These are phyloP conservation scores for Talaromyces albobiverticillius DNA, from an alignment of 2,329 filamentous ascomycete genomes.

Conservation along the genomic window DNA sequence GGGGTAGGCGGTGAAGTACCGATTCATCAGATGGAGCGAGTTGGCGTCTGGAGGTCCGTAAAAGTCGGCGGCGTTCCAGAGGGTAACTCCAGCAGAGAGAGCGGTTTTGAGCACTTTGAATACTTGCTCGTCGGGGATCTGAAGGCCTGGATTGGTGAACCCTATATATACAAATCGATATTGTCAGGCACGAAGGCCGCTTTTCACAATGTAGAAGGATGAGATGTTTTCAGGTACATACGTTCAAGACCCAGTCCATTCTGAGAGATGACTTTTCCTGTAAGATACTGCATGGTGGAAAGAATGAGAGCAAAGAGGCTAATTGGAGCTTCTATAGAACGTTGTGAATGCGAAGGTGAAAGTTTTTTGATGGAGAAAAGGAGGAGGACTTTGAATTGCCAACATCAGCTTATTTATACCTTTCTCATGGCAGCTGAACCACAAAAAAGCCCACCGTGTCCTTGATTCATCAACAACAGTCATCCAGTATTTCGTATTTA, in stretches of 20 bases:
- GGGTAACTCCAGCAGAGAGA: conserved; percentile 32
- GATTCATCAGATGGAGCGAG: conserved; percentile 57
- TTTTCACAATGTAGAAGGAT: neutral
- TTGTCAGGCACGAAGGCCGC: conserved; percentile 3
- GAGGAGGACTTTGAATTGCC: neutral
- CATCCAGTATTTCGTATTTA: neutral
- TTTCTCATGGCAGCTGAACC: neutral
- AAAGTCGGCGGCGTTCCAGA: conserved; percentile 32
- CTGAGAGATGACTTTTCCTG: conserved; percentile 22
- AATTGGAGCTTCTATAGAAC: neutral
- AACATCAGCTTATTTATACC: neutral
- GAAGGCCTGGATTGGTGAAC: conserved; percentile 22
- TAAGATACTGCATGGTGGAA: conserved; percentile 13
- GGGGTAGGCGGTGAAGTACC: conserved; percentile 63
- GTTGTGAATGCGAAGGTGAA: neutral
- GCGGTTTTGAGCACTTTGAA: conserved; percentile 55
- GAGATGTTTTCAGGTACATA: conserved; percentile 5
- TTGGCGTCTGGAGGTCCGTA: conserved; percentile 61
- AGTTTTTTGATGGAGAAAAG: neutral
- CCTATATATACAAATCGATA: conserved; percentile 17
- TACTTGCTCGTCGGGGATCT: conserved; percentile 19
- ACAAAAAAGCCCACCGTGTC: neutral
- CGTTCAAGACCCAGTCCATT: conserved; percentile 26
- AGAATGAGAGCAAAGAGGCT: neutral
- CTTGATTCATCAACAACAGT: neutral